Evolutionary conservation across 2,329 filamentous ascomycete species (phyloP).

Genomic region (Pseudohalonectria lignicola): DNA sequence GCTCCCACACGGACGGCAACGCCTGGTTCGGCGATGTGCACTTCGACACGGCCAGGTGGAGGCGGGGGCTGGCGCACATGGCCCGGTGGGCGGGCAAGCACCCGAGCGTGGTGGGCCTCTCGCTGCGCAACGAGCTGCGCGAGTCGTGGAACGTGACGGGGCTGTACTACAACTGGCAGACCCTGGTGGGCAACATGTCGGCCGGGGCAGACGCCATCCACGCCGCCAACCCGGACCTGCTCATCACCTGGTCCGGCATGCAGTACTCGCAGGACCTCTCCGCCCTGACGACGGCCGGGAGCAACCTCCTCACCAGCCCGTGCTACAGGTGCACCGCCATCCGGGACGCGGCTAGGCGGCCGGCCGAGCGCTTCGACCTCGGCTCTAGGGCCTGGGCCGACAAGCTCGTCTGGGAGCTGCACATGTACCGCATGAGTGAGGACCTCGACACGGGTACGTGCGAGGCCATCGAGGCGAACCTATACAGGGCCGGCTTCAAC

Average conservation of each 20-base stretch:
- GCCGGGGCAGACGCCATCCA: slow-evolving; percentile 30
- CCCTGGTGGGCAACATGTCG: slow-evolving; percentile 30
- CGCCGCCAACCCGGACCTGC: slow-evolving; percentile 27
- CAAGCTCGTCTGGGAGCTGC: slow-evolving; percentile 35
- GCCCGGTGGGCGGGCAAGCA: slow-evolving; percentile 27
- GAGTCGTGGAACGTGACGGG: slow-evolving; percentile 21
- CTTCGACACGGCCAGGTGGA: slow-evolving; percentile 43
- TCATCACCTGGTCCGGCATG: slow-evolving; percentile 38
- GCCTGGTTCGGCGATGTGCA: slow-evolving; percentile 43
- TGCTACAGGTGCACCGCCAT: slow-evolving; percentile 29
- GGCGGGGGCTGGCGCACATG: slow-evolving; percentile 41
- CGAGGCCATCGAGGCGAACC: slow-evolving; percentile 31
- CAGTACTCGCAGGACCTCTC: slow-evolving; percentile 34
- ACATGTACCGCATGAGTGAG: slow-evolving; percentile 28
- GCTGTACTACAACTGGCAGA: slow-evolving; percentile 32
- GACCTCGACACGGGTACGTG: slow-evolving; percentile 33
- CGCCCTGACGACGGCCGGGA: slow-evolving; percentile 27
- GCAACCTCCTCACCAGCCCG: slow-evolving; percentile 26
- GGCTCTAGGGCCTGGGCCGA: slow-evolving; percentile 31
- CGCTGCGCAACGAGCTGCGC: slow-evolving; percentile 29
- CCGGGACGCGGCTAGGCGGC: slow-evolving; percentile 28
- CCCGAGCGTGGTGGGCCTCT: slow-evolving; percentile 26
- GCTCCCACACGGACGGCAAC: slow-evolving; percentile 36
- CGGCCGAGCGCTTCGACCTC: slow-evolving; percentile 33
- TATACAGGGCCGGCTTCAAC: slow-evolving; percentile 40